Evolutionary conservation across 2,329 filamentous ascomycete species (phyloP).

Genomic region (Colletotrichum phormii): DNA sequence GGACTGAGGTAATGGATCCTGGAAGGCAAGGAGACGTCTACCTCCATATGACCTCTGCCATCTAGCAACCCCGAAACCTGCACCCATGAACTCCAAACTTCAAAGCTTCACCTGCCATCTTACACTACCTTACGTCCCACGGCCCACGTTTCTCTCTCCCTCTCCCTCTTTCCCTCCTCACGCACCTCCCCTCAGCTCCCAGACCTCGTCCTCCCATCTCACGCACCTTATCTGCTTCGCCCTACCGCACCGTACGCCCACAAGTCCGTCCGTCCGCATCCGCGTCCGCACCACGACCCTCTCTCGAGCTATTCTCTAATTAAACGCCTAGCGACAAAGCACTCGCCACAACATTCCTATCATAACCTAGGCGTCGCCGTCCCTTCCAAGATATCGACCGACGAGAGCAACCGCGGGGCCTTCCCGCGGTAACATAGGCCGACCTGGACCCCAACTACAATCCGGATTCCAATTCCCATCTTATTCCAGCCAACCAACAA

Average conservation of each 20-base stretch:
- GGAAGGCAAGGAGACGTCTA: neutral
- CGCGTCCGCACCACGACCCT: neutral
- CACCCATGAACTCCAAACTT: conserved; percentile 24
- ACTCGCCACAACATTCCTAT: conserved; percentile 35
- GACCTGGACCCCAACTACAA: conserved; percentile 54
- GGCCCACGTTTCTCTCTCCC: neutral
- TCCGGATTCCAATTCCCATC: conserved; percentile 45
- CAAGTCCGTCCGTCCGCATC: conserved; percentile 16
- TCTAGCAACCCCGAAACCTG: conserved; percentile 28
- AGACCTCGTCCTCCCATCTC: conserved; percentile 18
- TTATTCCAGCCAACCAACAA: conserved; percentile 68
- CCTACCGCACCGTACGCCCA: conserved; percentile 16
- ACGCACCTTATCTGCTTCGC: conserved; percentile 12
- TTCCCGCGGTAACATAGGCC: conserved; percentile 51
- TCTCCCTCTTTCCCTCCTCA: neutral
- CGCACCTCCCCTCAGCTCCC: conserved; percentile 23
- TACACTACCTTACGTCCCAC: neutral
- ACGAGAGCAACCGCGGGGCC: conserved; percentile 48
- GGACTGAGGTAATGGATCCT: too few relatives aligned
- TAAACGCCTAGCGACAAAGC: conserved; percentile 31
- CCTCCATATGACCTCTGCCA: conserved; percentile 10
- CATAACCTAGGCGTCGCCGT: conserved; percentile 9
- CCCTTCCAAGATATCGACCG: conserved; percentile 23
- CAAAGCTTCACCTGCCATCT: conserved; percentile 33
- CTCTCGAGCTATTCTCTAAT: conserved; percentile 20